Evolutionary conservation across 768 basidiomycete genomes (phyloP).

Genomic region (Lactarius vividus): DNA sequence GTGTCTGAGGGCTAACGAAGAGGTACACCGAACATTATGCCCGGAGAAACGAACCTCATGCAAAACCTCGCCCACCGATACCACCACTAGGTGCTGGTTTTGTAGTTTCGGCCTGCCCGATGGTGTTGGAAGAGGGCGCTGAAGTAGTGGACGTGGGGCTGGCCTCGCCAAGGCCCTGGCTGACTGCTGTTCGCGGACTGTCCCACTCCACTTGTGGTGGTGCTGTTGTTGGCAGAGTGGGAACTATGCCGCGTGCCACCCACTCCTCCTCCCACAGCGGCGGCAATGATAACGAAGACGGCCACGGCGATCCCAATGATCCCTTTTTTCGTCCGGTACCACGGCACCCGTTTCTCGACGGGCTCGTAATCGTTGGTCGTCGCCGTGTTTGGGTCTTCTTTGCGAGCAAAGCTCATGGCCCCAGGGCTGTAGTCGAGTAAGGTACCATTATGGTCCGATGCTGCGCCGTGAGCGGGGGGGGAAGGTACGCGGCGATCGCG

Average conservation of each 20-base stretch:
- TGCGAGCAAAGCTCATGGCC: constrained; percentile 25
- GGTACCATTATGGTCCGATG: constrained; percentile 29
- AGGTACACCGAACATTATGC: background rate
- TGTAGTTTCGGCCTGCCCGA: background rate
- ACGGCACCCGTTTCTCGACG: constrained; percentile 33
- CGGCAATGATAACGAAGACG: constrained; percentile 46
- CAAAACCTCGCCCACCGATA: background rate
- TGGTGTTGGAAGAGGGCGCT: background rate
- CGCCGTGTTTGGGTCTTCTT: constrained; percentile 14
- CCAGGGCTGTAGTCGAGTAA: constrained; percentile 7
- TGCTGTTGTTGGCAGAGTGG: too few relatives aligned
- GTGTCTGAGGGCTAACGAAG: background rate
- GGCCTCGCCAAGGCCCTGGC: background rate
- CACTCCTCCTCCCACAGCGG: constrained; percentile 56
- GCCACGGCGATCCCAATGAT: constrained; percentile 40
- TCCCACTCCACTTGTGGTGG: background rate
- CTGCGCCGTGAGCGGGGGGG: constrained; percentile 19
- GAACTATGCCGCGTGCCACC: constrained; percentile 41
- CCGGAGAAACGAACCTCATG: background rate
- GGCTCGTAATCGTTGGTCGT: constrained; percentile 11
- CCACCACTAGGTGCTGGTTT: background rate
- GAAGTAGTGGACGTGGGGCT: background rate
- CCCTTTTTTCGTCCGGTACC: constrained; percentile 50
- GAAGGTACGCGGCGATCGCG: constrained; percentile 28
- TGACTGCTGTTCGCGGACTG: background rate